Evolutionary conservation across 495 filamentous ascomycete genomes (phyloP).

Genomic region (Parathielavia hyrcaniae): DNA sequence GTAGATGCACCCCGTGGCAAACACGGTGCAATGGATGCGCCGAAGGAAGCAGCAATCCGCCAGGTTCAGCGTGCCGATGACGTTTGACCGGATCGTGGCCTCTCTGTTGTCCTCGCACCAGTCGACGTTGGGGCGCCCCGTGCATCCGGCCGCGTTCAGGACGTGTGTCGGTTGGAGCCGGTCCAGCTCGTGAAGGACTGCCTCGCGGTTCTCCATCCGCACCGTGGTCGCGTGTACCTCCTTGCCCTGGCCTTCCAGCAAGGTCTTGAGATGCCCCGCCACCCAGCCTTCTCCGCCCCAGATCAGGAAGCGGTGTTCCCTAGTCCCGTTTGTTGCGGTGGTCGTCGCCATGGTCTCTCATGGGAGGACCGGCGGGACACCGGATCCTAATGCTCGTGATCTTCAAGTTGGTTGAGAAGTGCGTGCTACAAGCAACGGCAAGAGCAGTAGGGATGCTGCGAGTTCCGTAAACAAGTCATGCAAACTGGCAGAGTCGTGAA

Average conservation of each 20-base stretch:
- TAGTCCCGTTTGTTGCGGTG: constrained; percentile 20
- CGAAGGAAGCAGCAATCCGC: constrained; percentile 52
- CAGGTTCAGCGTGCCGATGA: constrained; percentile 57
- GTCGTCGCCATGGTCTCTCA: constrained; percentile 15
- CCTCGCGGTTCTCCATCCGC: constrained; percentile 56
- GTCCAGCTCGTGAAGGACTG: constrained; percentile 50
- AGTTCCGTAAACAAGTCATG: no score
- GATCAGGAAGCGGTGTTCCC: constrained; percentile 46
- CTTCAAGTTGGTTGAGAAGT: no score
- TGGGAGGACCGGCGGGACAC: no score
- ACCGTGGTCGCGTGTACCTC: constrained; percentile 52
- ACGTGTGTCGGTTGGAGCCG: constrained; percentile 56
- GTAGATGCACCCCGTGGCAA: constrained; percentile 61
- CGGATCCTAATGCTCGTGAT: no score
- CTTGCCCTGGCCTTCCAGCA: constrained; percentile 56
- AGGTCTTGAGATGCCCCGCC: constrained; percentile 56
- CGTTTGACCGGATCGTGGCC: constrained; percentile 58
- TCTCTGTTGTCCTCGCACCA: constrained; percentile 65
- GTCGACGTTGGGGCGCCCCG: constrained; percentile 63
- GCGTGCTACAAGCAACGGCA: no score
- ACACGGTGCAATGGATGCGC: constrained; percentile 56
- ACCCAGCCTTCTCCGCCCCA: constrained; percentile 61
- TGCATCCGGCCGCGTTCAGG: constrained; percentile 58
- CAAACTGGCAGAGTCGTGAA: neutral
- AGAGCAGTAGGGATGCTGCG: no score